Conservation (phyloP, 768 basidiomycete species). For the Rubroboletus satanas region DNA sequence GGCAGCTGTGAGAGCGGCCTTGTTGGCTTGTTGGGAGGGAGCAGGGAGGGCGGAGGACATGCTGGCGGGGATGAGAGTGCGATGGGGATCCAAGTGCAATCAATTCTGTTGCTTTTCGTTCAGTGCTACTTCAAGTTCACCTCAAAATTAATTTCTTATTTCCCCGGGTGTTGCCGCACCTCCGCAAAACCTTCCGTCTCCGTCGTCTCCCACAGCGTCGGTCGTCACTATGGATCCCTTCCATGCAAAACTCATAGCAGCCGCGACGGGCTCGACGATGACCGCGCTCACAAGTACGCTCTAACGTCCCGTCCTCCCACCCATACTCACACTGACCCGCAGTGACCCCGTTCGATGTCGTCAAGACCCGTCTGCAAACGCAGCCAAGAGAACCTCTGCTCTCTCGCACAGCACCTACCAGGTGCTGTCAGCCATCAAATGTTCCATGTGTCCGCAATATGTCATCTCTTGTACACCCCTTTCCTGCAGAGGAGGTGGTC, state of each 20-base stretch:
- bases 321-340: constrained; percentile 5
- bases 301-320: constrained; percentile 4
- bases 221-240: constrained; percentile 53
- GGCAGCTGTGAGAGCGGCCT: constrained; percentile 73
- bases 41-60: constrained; percentile 50
- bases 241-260: constrained; percentile 76
- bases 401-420: constrained; percentile 49
- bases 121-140: not conserved
- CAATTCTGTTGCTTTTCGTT: constrained; percentile 2
- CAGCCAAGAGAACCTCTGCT: constrained; percentile 61
- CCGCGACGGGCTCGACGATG: constrained; percentile 72
- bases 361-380: constrained; percentile 95
- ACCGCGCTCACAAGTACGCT: constrained; percentile 79
- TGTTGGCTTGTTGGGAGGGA: constrained; percentile 71
- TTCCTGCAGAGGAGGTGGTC: constrained; percentile 60
- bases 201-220: not conserved
- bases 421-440: constrained; percentile 65
- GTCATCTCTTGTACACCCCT: constrained; percentile 64
- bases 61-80: constrained; percentile 3
- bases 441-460: constrained; percentile 65
- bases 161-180: constrained; percentile 26
- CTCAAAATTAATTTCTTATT: not conserved
- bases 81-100: not conserved
- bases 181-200: not conserved
- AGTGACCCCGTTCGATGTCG: constrained; percentile 99